phyloP scores from a whole-genome alignment of 495 filamentous ascomycete genomes.

The Oleoguttula mirabilis region DNA sequence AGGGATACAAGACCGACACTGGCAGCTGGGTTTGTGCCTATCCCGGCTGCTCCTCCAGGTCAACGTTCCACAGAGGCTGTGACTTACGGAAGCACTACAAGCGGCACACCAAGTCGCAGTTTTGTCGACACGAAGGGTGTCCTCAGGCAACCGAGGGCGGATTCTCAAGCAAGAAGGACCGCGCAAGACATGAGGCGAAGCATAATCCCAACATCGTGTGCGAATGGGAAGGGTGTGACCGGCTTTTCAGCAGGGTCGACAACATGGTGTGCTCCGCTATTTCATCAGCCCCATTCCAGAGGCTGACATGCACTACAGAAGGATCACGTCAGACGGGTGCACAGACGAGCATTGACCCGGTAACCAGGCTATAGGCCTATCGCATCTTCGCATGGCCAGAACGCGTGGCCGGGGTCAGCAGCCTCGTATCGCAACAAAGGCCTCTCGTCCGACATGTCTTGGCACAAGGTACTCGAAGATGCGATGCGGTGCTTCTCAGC shows the following conservation, averaged over 20 bases:
- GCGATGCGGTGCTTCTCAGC: no score
- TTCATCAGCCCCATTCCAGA: neutral
- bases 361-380: no score
- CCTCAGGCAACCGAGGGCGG: constrained; percentile 44
- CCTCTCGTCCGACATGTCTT: no score
- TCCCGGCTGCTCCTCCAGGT: constrained; percentile 44
- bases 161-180: constrained; percentile 54
- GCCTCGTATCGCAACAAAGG: no score
- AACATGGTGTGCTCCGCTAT: constrained; percentile 41
- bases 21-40: constrained; percentile 47
- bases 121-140: constrained; percentile 51
- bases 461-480: no score
- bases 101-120: constrained; percentile 49
- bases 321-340: constrained; percentile 32
- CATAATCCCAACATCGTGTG: constrained; percentile 49
- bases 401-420: no score
- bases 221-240: constrained; percentile 45
- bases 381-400: no score
- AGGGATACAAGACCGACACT: constrained; percentile 22
- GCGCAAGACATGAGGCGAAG: constrained; percentile 49
- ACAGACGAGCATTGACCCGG: no score
- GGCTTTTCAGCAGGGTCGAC: constrained; percentile 51
- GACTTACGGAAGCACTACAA: constrained; percentile 56
- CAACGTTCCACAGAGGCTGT: constrained; percentile 47
- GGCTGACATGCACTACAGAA: constrained; percentile 27